Conservation (phyloP, 2,329 filamentous ascomycete species). For the Fusarium buxicola region DNA sequence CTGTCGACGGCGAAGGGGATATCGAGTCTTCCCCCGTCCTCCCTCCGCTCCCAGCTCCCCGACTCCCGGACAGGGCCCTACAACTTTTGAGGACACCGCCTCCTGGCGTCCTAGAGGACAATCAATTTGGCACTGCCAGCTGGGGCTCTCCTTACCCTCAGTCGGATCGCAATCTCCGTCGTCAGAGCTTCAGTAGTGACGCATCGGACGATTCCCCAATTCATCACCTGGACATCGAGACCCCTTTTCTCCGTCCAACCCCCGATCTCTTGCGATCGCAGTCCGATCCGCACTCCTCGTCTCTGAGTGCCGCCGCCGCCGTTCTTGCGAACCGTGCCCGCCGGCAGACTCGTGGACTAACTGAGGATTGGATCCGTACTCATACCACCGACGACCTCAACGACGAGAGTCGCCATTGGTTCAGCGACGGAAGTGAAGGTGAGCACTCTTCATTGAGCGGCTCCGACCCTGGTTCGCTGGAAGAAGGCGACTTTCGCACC, state of each 20-base stretch:
- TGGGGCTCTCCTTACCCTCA: constrained; percentile 93
- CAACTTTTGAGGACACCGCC: constrained; percentile 68
- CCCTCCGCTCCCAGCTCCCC: constrained; percentile 69
- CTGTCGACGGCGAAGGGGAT: constrained; percentile 67
- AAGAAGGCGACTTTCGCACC: constrained; percentile 61
- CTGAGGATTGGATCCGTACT: constrained; percentile 87
- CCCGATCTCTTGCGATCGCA: constrained; percentile 56
- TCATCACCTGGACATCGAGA: constrained; percentile 71
- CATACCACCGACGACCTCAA: constrained; percentile 79
- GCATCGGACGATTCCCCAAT: constrained; percentile 70
- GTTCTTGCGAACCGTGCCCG: constrained; percentile 73
- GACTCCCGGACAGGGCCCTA: constrained; percentile 65
- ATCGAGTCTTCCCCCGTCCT: constrained; percentile 68
- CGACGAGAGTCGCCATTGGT: constrained; percentile 79
- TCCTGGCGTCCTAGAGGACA: constrained; percentile 49
- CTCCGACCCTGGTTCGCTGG: constrained; percentile 67
- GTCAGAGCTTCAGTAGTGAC: constrained; percentile 67
- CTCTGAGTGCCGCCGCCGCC: constrained; percentile 67
- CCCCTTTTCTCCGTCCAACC: constrained; percentile 70
- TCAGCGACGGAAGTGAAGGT: constrained; percentile 78
- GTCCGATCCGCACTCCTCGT: constrained; percentile 44
- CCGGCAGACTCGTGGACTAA: constrained; percentile 71
- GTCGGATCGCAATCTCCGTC: constrained; percentile 65
- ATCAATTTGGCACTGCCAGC: constrained; percentile 75
- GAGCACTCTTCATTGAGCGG: constrained; percentile 81